A percentile compares a stretch with the other conserved stretches of the same genome.
These are phyloP conservation scores for Gliomastix tumulicola DNA, from an alignment of 2,329 filamentous ascomycete genomes.

Conservation along the genomic window DNA sequence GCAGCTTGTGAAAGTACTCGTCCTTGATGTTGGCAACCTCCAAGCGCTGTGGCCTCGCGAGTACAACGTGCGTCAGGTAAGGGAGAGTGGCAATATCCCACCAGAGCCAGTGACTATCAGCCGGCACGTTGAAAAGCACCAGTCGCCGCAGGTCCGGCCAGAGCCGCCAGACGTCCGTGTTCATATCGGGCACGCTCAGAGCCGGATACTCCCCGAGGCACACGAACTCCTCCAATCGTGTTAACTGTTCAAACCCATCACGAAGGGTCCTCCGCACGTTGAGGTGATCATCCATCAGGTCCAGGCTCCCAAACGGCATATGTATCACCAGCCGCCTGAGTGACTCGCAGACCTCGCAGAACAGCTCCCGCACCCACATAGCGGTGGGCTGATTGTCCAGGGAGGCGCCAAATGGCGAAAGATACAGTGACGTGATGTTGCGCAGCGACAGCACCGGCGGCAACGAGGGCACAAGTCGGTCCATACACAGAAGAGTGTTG, in stretches of 20 bases:
- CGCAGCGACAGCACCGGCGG: slow-evolving; percentile 18
- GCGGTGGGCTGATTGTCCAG: slow-evolving; percentile 32
- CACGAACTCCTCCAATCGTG: slow-evolving; percentile 38
- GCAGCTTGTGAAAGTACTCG: slow-evolving; percentile 28
- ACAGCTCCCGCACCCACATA: slow-evolving; percentile 30
- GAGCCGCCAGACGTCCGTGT: slow-evolving; percentile 31
- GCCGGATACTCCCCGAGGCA: slow-evolving; percentile 37
- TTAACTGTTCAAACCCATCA: slow-evolving; percentile 35
- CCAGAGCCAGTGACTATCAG: slow-evolving; percentile 29
- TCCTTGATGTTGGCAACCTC: slow-evolving; percentile 27
- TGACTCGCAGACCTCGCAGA: slow-evolving; percentile 28
- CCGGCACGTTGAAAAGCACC: slow-evolving; percentile 31
- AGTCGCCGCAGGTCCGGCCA: slow-evolving; percentile 35
- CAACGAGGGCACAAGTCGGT: slow-evolving; percentile 18
- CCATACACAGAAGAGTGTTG: slow-evolving; percentile 23
- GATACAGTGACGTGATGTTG: slow-evolving; percentile 31
- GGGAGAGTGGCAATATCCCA: slow-evolving; percentile 25
- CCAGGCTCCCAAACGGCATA: slow-evolving; percentile 37
- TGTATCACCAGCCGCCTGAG: slow-evolving; percentile 38
- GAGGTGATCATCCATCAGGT: slow-evolving; percentile 32
- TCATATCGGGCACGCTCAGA: slow-evolving; percentile 22
- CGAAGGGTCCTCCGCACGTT: slow-evolving; percentile 29
- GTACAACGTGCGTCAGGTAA: slow-evolving; percentile 30
- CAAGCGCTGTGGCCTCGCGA: slow-evolving; percentile 28
- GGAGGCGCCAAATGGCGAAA: slow-evolving; percentile 24